These are phyloP conservation scores for Lotus japonicus DNA, from an alignment of 306 rosid genomes.

Conservation along the genomic window DNA sequence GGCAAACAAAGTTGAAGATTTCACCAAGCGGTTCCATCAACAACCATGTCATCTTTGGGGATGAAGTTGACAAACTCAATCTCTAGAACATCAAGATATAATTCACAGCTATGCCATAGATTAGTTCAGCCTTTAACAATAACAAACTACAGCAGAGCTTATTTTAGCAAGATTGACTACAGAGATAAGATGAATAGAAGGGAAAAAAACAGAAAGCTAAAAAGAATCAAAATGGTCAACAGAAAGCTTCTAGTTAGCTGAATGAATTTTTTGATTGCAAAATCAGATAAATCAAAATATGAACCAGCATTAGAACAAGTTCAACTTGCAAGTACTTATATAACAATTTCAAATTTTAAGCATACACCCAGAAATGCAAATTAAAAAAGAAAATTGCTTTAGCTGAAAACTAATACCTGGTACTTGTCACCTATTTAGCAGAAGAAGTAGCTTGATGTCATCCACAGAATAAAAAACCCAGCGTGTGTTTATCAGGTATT, in stretches of 20 bases:
- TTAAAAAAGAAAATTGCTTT: background rate
- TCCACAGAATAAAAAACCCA: slow-evolving; percentile 24
- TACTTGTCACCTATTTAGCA: slow-evolving; percentile 14
- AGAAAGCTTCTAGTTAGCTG: background rate
- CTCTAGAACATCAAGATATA: too few relatives aligned
- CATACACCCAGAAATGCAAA: slow-evolving; percentile 13
- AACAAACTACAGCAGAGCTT: background rate
- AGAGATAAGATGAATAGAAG: slow-evolving; percentile 6
- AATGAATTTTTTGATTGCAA: background rate
- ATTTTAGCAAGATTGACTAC: background rate
- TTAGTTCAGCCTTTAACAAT: background rate
- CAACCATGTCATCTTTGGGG: background rate
- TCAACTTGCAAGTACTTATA: slow-evolving; percentile 13
- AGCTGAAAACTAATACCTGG: slow-evolving; percentile 18
- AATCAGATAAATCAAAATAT: background rate
- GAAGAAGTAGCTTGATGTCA: background rate
- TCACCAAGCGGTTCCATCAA: background rate
- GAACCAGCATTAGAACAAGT: slow-evolving; percentile 1
- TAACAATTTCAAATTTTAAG: slow-evolving; percentile 5
- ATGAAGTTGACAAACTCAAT: background rate
- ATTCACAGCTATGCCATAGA: background rate
- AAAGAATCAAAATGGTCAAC: background rate
- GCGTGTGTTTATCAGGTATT: background rate
- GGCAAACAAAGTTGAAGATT: background rate
- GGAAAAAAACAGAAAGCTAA: too few relatives aligned